phyloP scores from a whole-genome alignment of 2,329 filamentous ascomycete genomes.

The Neofusicoccum sp. region DNA sequence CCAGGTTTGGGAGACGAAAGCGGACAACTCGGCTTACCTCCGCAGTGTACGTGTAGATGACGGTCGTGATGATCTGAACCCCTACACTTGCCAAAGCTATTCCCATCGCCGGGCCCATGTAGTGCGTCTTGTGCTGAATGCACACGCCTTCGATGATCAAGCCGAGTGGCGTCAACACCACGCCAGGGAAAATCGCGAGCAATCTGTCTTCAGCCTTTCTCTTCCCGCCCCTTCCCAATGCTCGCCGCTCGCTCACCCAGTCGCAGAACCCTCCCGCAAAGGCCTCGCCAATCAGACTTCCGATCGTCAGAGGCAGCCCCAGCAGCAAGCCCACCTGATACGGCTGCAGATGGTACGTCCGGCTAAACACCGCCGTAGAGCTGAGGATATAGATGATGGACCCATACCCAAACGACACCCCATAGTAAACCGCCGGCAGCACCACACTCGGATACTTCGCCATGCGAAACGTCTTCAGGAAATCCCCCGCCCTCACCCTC shows the following conservation, averaged over 20 bases:
- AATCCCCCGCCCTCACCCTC: not conserved
- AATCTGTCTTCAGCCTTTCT: constrained; percentile 9
- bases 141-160: not conserved
- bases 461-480: not conserved
- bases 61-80: constrained; percentile 6
- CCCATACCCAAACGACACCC: constrained; percentile 18
- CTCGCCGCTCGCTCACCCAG: constrained; percentile 12
- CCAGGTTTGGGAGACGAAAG: not conserved
- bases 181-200: not conserved
- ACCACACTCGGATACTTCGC: not conserved
- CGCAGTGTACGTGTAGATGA: constrained; percentile 7
- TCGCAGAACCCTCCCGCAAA: constrained; percentile 19
- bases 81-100: constrained; percentile 5
- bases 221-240: constrained; percentile 5
- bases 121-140: not conserved
- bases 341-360: constrained; percentile 15
- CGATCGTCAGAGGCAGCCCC: constrained; percentile 18
- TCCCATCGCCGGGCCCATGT: not conserved
- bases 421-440: constrained; percentile 17
- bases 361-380: constrained; percentile 11
- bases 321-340: constrained; percentile 19
- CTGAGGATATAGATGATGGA: constrained; percentile 20
- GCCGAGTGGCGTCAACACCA: not conserved
- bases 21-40: not conserved
- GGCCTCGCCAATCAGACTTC: constrained; percentile 18